These are phyloP conservation scores for Globisporangium cederbergense DNA, from an alignment of 352 stramenopile genomes.

Conservation along the genomic window DNA sequence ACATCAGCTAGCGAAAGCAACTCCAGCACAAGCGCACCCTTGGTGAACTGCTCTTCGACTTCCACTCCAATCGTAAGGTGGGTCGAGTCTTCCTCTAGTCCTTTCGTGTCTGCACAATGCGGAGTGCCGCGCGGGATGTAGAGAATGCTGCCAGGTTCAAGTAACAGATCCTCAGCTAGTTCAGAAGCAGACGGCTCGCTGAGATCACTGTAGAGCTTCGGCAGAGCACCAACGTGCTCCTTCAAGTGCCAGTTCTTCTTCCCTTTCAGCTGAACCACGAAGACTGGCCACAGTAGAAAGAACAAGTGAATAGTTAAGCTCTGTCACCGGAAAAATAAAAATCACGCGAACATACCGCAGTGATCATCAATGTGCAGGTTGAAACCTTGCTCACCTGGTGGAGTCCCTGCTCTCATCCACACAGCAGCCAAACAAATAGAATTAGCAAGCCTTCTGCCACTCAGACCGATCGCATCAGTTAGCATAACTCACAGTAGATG, in stretches of 20 bases:
- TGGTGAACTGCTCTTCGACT: slow-evolving; percentile 23
- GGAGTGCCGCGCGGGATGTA: slow-evolving; percentile 33
- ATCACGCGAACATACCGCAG: slow-evolving; percentile 18
- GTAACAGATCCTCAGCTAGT: slow-evolving; percentile 6
- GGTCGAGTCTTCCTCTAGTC: slow-evolving; percentile 23
- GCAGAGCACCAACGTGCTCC: slow-evolving; percentile 13
- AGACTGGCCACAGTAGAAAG: slow-evolving; percentile 17
- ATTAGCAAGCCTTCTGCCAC: not conserved
- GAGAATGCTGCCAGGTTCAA: slow-evolving; percentile 26
- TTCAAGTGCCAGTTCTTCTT: slow-evolving; percentile 27
- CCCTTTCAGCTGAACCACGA: slow-evolving; percentile 31
- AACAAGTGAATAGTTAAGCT: too few relatives aligned
- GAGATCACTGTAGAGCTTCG: slow-evolving; percentile 24
- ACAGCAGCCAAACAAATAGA: not conserved
- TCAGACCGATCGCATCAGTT: not conserved
- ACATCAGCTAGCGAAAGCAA: not conserved
- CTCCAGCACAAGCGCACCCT: slow-evolving; percentile 11
- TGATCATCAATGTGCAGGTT: slow-evolving; percentile 32
- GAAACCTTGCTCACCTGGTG: slow-evolving; percentile 27
- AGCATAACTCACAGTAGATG: slow-evolving; percentile 26
- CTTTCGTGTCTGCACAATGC: slow-evolving; percentile 29
- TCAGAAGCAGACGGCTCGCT: not conserved
- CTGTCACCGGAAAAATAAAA: too few relatives aligned
- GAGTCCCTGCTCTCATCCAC: slow-evolving; percentile 21
- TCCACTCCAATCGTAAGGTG: slow-evolving; percentile 36